Evolutionary conservation across 2,329 filamentous ascomycete species (phyloP), one percentile per base, ranked within the genome.

Genomic region (Capronia coronata): DNA sequence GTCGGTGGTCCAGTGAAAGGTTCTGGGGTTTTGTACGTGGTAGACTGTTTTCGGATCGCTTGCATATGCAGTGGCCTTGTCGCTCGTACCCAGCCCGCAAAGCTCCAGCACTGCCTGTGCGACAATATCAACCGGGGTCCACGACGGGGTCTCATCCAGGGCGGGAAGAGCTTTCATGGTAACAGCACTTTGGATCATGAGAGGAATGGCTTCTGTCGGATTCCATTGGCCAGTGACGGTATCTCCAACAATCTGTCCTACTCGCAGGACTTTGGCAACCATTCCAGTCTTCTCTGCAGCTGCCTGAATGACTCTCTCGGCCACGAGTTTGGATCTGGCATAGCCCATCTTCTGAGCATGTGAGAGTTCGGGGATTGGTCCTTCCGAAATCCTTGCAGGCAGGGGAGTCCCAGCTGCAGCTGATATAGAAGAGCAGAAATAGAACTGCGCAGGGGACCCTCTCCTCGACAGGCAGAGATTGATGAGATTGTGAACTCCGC

Each of bases 271-370:
- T 9, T 67, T 64, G 21, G 75, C 67, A 14, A 14, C 29, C 3
- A 71, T 58, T 23, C 56, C 46, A 1, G 61, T 59, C 45, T 52
- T 51, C 34, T 16, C 14, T 16, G 40, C 35, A n/a, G 37, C 48
- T 25, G 62, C 49, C 32, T 62, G 60, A n/a, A 72, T 71, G 3
- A 80, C 70, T 16, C 67, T 66, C 63, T 82, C 79, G 1, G 76
- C 77, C 2, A 80, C 75, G 74, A 77, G 80, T 63, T 78, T 75
- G 1, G 75, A 79, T 22, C 71, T 70, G 2, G 75, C 73, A 55
- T 82, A 82, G 2, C 78, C 78, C 4, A 79, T 65, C 1, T 47
- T 45, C 25, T 58, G 51, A 18, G 45, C 50, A 14, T 48, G 56
- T 25, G 30, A 30, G 18, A 50, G 51, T 11, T 45, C 34, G 22